Base-by-base conservation (phyloP, 2,329 filamentous ascomycete species). In the Cryphonectria nitschkei region DNA sequence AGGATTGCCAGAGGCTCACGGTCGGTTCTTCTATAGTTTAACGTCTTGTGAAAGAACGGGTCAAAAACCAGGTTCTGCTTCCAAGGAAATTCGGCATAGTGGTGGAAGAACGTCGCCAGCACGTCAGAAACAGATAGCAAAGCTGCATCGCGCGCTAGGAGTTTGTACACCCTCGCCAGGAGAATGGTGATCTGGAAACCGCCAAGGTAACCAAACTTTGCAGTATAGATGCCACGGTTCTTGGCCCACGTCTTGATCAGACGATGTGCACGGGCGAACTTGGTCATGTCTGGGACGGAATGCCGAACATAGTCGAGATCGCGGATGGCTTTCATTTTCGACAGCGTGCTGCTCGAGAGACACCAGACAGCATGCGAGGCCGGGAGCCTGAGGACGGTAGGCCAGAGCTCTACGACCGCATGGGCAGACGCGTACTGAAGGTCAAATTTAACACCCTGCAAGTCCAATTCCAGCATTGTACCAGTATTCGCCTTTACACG, bases 381-480 rank as follows among this genome's bases (percentile, higher is more conserved):
- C 1, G 87, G 84, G 1, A 87, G 76, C 22, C 80, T 80, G 74
- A 87, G 80, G 4, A 84, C 79, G 2, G 81, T 76, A 0, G 85
- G 85, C 82, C 84, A 88, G 34, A 81, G 83, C 76, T 89, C 84
- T 2, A 87, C 83, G 60, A 92, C 80, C 41, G 81, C 80, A 2
- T 84, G 80, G 1, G 90, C 87, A 7, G 88, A 84, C 73, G 89
- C 92, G 76, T 93, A 93, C 72, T 92, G 90, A 65, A 93, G 79
- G 76, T 92, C 88, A 75, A 91, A 83, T 72, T 84, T 88, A 74
- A 92, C 81, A 13, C 83, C 86, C 4, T 80, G 77, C n/a, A 91
- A 81, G 58, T 86, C 85, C 5, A 92, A 79, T 74, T 92, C 89
- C 6, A 92, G 81, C 87, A 91, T 91, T 0, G 85, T 89, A 11